Evolutionary conservation across 768 basidiomycete genomes (phyloP), one percentile per base, ranked within the genome.

Genomic region (Pulveroboletus sp.): DNA sequence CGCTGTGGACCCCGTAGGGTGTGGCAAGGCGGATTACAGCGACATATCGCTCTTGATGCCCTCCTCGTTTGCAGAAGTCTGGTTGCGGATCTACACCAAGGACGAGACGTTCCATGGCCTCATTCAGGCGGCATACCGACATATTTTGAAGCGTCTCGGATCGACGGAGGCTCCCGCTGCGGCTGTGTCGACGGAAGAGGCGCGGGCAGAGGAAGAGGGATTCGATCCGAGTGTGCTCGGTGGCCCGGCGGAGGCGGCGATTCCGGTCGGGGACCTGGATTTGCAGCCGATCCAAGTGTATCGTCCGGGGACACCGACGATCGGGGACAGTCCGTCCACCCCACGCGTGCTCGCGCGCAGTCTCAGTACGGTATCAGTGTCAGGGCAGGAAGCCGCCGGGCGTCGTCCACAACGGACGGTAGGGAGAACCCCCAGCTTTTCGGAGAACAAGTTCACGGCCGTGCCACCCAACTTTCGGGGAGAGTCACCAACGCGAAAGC

Each of bases 1-100:
- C 27, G n/a, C 7, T 18, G 14, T 39, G 14, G n/a, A n/a, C 12
- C 6, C 2, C 5, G 4, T 17, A 88, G 81, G 60, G 24, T 71
- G 76, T 43, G 55, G 62, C 47, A 62, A 59, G 18, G 80, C 83
- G 0, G 70, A 67, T 21, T 67, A 65, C 1, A 85, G 82, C 36
- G 82, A 82, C 30, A 78, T 85, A 46, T 88, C 86, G 3, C 75
- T 75, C 24, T 62, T 88, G 18, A 80, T 82, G 71, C 90, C 90
- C 0, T 54, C 63, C 0, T 65, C 61, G n/a, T 89, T 88, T 54
- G 84, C 77, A 0, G 90, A 92, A 64, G 71, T 82, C n/a, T 73
- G 80, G 36, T 64, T 90, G 35, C 74, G 86, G 12, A 69, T 90
- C 5, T 92, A 81, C 59, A 85, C 87, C 39, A 82, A 83, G 62